Evolutionary conservation across 352 stramenopile genomes (phyloP).

Genomic region (Peronosclerospora sorghi): DNA sequence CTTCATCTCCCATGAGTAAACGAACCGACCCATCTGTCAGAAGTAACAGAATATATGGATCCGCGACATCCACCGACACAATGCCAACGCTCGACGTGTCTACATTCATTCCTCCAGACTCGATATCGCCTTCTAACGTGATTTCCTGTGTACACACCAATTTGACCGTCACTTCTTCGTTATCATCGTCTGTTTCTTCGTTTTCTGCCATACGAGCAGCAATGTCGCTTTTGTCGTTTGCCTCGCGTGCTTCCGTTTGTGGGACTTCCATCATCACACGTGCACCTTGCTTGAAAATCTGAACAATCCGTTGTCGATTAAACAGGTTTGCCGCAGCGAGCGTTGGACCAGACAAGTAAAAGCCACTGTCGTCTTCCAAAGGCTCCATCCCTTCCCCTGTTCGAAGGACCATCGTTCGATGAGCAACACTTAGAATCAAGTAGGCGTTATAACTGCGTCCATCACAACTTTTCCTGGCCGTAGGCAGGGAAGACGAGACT

Average conservation of each 20-base stretch:
- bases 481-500: slow-evolving; percentile 54
- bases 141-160: slow-evolving; percentile 79
- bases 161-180: slow-evolving; percentile 49
- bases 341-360: slow-evolving; percentile 74
- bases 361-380: slow-evolving; percentile 72
- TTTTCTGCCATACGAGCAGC: slow-evolving; percentile 1
- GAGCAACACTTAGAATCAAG: slow-evolving; percentile 69
- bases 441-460: slow-evolving; percentile 62
- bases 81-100: slow-evolving; percentile 60
- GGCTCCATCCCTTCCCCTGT: slow-evolving; percentile 79
- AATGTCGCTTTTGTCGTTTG: slow-evolving; percentile 12
- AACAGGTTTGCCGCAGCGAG: slow-evolving; percentile 74
- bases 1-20: slow-evolving; percentile 68
- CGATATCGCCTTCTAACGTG: slow-evolving; percentile 64
- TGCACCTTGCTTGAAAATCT: slow-evolving; percentile 78
- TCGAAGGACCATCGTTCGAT: slow-evolving; percentile 76
- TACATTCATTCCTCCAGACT: slow-evolving; percentile 77
- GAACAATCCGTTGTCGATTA: slow-evolving; percentile 69
- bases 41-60: slow-evolving; percentile 75
- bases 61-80: slow-evolving; percentile 73
- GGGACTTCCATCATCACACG: slow-evolving; percentile 73
- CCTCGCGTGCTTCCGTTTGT: slow-evolving; percentile 7
- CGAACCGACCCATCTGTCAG: slow-evolving; percentile 74
- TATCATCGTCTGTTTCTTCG: slow-evolving; percentile 37
- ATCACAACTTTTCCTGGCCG: slow-evolving; percentile 33